Base-by-base conservation (phyloP, 306 rosid species). In the Trifolium pratense region DNA sequence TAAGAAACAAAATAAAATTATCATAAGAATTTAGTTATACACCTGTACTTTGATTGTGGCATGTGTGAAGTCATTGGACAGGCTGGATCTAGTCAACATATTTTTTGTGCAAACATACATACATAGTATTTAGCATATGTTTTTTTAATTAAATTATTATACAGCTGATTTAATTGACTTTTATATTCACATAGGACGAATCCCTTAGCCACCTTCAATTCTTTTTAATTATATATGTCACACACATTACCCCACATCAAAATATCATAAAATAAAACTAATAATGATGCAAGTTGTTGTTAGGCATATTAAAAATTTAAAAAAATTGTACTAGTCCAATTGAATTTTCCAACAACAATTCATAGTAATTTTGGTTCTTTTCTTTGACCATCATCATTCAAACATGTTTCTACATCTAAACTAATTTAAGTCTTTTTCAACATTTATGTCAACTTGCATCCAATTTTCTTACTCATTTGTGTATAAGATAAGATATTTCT, bases 151-250 rank as follows among this genome's bases (percentile, higher is more conserved):
- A 14, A n/a, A n/a, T n/a, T 66, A 58, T 10, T 55, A 64, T 25
- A 34, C 64, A 81, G 84, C 81, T 75, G 81, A 81, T 81, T 64
- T 34, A 69, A 62, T 80, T 80, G 84, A 80, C 84, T 80, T 52
- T 36, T 60, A 53, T 31, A 32, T 70, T 45, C 34, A 46, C 61
- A 21, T 75, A 43, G 65, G 71, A 75, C 13, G 2, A 48, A 45
- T 49, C 18, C 52, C 10, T 64, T 68, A 79, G 83, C 79, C 83
- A 80, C 80, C 77, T 62, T 53, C 55, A 34, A 29, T 68, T 52
- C 42, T 79, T 68, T 45, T 32, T 56, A 43, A 5, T 23, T 57
- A 25, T 57, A 23, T 23, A 12, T 25, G 34, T 49, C 56, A 53
- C 59, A 53, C 70, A 23, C 66, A 29, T 14, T 51, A 70, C 12